These are phyloP conservation scores for Juncus effusus DNA, from an alignment of 176 grass and related monocot species.

Conservation along the genomic window DNA sequence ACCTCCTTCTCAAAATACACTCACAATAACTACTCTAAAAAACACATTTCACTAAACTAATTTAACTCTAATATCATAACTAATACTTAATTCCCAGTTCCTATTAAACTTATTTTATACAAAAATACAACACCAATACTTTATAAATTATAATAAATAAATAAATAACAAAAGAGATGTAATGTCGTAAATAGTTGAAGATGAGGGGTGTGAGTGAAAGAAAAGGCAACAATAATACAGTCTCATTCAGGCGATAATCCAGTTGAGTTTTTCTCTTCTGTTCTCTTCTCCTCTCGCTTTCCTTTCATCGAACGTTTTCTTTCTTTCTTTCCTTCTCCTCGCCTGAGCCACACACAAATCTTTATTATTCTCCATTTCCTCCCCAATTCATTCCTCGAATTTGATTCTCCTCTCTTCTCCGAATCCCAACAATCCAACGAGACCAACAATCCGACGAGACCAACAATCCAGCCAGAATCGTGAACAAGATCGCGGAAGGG, in stretches of 20 bases:
- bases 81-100: not conserved
- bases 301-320: conserved; percentile 26
- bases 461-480: not conserved
- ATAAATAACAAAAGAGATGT: not conserved
- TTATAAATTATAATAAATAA: no score
- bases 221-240: conserved; percentile 1
- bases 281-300: conserved; percentile 19
- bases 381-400: conserved; percentile 1
- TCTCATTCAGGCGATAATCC: conserved; percentile 22
- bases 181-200: not conserved
- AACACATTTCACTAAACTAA: not conserved
- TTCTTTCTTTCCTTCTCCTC: not conserved
- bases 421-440: conserved; percentile 9
- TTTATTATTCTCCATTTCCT: not conserved
- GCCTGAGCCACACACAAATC: conserved; percentile 17
- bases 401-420: conserved; percentile 13
- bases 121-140: no score
- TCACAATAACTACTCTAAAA: no score
- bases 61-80: not conserved
- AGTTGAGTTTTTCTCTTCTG: not conserved
- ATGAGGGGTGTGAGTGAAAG: not conserved
- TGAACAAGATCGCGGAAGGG: not conserved
- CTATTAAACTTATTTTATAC: no score
- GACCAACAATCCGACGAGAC: not conserved
- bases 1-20: no score